Evolutionary conservation across 1,139 yeast species (phyloP), one percentile per base, ranked within the genome.

Genomic region (Diutina mesorugosa): DNA sequence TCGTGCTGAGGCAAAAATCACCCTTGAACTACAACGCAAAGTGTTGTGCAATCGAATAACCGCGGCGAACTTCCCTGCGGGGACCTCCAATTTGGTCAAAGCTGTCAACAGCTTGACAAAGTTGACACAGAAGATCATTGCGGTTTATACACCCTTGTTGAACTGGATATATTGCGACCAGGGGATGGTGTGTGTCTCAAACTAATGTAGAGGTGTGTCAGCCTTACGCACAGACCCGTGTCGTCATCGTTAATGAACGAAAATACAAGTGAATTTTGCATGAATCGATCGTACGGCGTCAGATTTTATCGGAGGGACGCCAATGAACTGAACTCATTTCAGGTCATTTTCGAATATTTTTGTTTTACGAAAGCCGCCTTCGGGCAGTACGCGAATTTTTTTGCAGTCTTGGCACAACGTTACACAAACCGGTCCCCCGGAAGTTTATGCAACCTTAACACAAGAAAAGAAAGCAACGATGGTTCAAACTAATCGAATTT

Each of bases 161-260:
- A 66, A 69, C 60, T 72, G 76, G 76, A 66, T 72, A 6, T 64
- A 67, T 60, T 54, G 48, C 46, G 75, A 71, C 58, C 41, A 35
- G 14, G 41, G 41, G 14, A 12, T 35, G 41, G 41, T 35, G 14
- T 10, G 41, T n/a, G 14, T 10, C 26, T 35, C 14, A 35, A n/a
- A 35, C 41, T 35, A 35, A 9, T 9, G 10, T 35, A 35, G 14
- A 35, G 41, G 14, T 35, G 41, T 12, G 10, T 35, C 41, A 35
- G 41, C 41, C 12, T 35, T 35, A 35, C 14, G 12, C 10, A 5
- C 12, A 10, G 9, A 35, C 41, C 14, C 3, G 4, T 35, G 10
- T 35, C 41, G 14, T 12, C 41, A 35, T 35, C 14, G 14, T 8
- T 35, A 4, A 35, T n/a, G 14, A 12, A 35, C 14, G 14, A 35